phyloP scores from a whole-genome alignment of 2,329 filamentous ascomycete genomes.

The Claviceps digitariae region DNA sequence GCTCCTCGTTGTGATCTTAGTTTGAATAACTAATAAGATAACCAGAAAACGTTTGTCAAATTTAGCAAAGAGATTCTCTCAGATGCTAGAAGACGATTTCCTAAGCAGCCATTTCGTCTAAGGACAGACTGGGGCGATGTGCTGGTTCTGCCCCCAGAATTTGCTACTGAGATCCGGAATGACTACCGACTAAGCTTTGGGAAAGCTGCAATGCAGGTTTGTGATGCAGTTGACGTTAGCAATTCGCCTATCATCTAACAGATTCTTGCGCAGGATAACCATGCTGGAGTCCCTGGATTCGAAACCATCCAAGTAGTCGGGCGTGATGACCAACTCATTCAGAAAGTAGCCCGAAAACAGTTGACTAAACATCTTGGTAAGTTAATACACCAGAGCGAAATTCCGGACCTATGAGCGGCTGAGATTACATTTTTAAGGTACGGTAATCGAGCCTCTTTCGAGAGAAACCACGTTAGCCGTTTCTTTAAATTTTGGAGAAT shows the following conservation, averaged over 20 bases:
- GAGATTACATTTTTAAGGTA: not conserved
- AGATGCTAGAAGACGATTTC: not conserved
- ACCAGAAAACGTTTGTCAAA: not conserved
- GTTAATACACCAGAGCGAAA: not conserved
- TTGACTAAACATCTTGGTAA: not conserved
- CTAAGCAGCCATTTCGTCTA: constrained; percentile 7
- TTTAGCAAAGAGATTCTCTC: not conserved
- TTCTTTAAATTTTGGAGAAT: not conserved
- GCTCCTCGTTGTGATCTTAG: not conserved
- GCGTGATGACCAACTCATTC: not conserved
- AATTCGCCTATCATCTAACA: not conserved
- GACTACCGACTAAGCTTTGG: constrained; percentile 9
- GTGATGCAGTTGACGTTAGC: not conserved
- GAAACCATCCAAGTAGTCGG: not conserved
- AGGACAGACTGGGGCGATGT: constrained; percentile 10
- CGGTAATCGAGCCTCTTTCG: not conserved
- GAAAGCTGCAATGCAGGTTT: constrained; percentile 1
- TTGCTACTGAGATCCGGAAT: constrained; percentile 12
- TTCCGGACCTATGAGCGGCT: not conserved
- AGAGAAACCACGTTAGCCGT: not conserved
- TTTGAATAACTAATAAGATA: not conserved
- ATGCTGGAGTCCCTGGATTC: not conserved
- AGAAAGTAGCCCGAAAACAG: not conserved
- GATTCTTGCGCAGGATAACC: not conserved
- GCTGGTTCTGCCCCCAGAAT: constrained; percentile 8